Evolutionary conservation across 164 flowering plant genomes (phyloP), one percentile per base, ranked within the genome.

Genomic region (Berberis vulgaris): DNA sequence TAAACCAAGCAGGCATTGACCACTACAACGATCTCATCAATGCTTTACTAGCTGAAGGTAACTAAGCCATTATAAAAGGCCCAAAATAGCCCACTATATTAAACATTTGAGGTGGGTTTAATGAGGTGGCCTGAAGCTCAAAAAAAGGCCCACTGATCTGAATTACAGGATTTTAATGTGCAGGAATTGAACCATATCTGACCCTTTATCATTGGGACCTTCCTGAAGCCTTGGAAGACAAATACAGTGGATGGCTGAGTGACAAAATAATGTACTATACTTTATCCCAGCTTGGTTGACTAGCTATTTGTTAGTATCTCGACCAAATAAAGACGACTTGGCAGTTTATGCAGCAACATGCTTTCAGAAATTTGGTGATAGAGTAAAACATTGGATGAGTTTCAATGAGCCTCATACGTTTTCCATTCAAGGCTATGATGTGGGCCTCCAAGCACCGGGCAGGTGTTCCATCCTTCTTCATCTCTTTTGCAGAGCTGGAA

Each of bases 321-420:
- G 40, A 50, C 7, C n/a, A 13, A n/a, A 53, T 82, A 94, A 97
- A 79, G 68, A 80, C n/a, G 98, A 94, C 78, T 94, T 75, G 59
- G 84, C 90, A 2, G 8, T 41, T 2, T 94, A 79, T 57, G 96
- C 94, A 0, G 96, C 89, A 67, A 87, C 92, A 3, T 88, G 96
- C 73, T 89, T 86, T 66, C 65, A 84, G 74, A 80, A 81, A 8
- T 94, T 89, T 62, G 97, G 99, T 2, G 99, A 94, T 64, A 70
- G 97, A 54, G 97, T 93, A 71, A 93, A 90, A 81, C 76, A 88
- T 65, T 93, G 99, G 99, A 86, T 88, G 43, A 91, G 91, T 2
- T 87, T 94, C 75, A 94, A 94, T 61, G 99, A 94, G 74, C 99
- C 99, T 0, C 94, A 89, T 52, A 86, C 91, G 1, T 73, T 89